Evolutionary conservation across 305 asterid species (phyloP), one percentile per base, ranked within the genome.

Genomic region (Withania somnifera): DNA sequence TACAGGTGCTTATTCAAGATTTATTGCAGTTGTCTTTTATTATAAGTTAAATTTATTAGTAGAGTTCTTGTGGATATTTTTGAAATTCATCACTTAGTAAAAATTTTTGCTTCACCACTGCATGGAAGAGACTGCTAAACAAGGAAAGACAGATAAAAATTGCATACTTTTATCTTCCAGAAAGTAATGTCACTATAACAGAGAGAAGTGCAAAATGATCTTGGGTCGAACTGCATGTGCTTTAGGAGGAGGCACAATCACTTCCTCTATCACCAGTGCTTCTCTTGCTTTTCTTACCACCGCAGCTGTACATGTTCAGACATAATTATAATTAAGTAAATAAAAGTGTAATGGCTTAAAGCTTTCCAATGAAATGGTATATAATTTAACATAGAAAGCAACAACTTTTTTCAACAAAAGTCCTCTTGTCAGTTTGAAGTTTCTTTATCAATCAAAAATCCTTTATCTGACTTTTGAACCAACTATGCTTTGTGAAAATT

Each of bases 211-310:
- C 97, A 95, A 34, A 7, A 92, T 89, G 86, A 95, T 91, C 67
- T 82, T 91, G 69, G 93, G 80, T 13, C 98, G 90, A 86, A 91
- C 93, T 90, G 92, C 98, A 1, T 73, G 84, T 1, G 89, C 81
- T 66, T 86, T 83, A 0, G 98, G 97, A 1, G 97, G 89, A n/a
- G 81, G 93, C 88, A 93, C 97, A 0, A 88, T 50, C 81, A 93
- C 92, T 83, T 95, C 97, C 90, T 93, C 97, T 7, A 93, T 87
- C 66, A 90, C 91, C 86, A 95, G 88, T 0, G 97, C 90, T 84
- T 89, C 95, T 80, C 97, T 97, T 14, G 95, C 84, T 67, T 84
- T 84, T 85, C 97, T 86, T 19, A 93, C 92, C 84, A 95, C 95
- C 69, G 98, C 98, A 83, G 97, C 98, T 95, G 93, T 85, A 28